phyloP scores from a whole-genome alignment of 2,329 filamentous ascomycete species.

The Rutstroemia sp. region DNA sequence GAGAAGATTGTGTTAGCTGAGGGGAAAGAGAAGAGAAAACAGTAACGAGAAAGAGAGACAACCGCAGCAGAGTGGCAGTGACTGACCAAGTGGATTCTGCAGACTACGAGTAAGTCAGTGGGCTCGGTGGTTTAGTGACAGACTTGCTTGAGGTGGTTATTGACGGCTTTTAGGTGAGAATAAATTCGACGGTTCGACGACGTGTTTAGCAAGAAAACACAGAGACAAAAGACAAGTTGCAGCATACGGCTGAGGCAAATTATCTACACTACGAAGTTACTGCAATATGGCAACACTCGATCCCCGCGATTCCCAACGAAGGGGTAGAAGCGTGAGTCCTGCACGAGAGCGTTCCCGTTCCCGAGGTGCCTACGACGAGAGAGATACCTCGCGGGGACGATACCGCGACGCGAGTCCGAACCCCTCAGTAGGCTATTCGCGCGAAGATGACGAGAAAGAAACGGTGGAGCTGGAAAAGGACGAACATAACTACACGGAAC shows the following conservation, averaged over 20 bases:
- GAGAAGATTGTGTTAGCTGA: too few species aligned
- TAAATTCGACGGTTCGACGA: too few species aligned
- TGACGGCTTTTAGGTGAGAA: too few species aligned
- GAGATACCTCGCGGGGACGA: slow-evolving; percentile 11
- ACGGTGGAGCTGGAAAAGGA: neutral
- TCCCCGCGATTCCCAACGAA: slow-evolving; percentile 23
- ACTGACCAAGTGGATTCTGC: too few species aligned
- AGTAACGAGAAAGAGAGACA: neutral
- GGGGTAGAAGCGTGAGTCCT: slow-evolving; percentile 25
- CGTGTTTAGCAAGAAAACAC: too few species aligned
- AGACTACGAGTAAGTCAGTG: too few species aligned
- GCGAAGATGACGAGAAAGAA: neutral
- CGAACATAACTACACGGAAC: neutral
- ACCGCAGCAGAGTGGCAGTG: too few species aligned
- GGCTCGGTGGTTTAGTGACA: too few species aligned
- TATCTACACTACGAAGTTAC: neutral
- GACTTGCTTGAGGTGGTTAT: too few species aligned
- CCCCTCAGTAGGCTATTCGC: neutral
- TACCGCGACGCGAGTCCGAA: neutral
- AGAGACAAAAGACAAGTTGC: too few species aligned
- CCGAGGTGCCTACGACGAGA: slow-evolving; percentile 12
- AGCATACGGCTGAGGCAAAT: too few species aligned
- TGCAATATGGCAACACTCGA: slow-evolving; percentile 24
- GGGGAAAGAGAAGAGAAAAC: neutral
- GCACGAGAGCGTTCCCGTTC: slow-evolving; percentile 22